A percentile compares a stretch with the other conserved stretches of the same genome.
Evolutionary conservation across 2,329 filamentous ascomycete genomes (phyloP).

Genomic region (Monilinia polystroma): DNA sequence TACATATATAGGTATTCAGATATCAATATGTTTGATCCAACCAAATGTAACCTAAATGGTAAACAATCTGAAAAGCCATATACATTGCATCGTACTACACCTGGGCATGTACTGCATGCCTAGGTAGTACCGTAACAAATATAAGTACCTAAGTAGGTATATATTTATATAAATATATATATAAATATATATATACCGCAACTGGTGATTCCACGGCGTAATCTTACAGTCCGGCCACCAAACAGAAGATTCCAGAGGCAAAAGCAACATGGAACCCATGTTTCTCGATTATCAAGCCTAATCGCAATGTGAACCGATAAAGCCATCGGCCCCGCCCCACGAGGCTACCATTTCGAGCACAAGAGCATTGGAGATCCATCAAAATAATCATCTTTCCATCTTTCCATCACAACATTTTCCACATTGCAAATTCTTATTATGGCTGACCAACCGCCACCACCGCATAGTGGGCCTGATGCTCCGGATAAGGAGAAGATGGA

Average conservation of each 20-base stretch:
- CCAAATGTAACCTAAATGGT: not conserved
- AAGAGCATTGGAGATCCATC: constrained; percentile 4
- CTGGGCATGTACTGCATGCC: too few relatives aligned
- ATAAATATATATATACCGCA: too few relatives aligned
- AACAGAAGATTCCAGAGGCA: constrained; percentile 26
- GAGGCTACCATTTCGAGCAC: constrained; percentile 24
- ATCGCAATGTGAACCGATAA: constrained; percentile 23
- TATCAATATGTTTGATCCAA: not conserved
- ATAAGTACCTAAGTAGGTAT: too few relatives aligned
- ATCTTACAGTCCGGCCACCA: too few relatives aligned
- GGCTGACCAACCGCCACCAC: constrained; percentile 34
- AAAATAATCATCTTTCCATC: constrained; percentile 1
- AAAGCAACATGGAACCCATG: not conserved
- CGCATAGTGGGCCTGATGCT: constrained; percentile 44
- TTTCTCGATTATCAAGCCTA: constrained; percentile 25
- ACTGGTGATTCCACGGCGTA: too few relatives aligned
- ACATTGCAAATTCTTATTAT: constrained; percentile 27
- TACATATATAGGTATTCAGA: too few relatives aligned
- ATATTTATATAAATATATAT: too few relatives aligned
- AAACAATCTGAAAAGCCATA: not conserved
- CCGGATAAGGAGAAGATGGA: constrained; percentile 61
- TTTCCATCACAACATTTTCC: constrained; percentile 11
- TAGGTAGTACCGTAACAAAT: too few relatives aligned
- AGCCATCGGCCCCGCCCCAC: constrained; percentile 17
- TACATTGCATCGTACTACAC: not conserved